These are phyloP conservation scores for Nannochloropsis granulata DNA, from an alignment of 108 stramenopile genomes.

Conservation along the genomic window DNA sequence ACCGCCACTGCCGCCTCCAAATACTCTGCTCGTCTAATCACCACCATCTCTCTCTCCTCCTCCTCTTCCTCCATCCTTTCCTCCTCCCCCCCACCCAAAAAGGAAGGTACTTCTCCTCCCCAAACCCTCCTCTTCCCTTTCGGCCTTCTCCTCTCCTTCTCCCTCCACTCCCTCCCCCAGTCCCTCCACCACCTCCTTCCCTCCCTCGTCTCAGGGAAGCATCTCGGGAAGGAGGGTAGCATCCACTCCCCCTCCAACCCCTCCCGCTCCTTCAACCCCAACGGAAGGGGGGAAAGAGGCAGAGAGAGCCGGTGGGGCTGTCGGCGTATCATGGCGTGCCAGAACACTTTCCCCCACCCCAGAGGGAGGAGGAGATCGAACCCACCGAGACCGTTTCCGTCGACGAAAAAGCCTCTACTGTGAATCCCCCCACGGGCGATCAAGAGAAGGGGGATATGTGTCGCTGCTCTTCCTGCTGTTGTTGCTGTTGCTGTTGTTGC, in stretches of 20 bases:
- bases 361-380: background rate
- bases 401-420: background rate
- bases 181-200: background rate
- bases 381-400: background rate
- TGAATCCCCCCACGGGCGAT: background rate
- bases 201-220: background rate
- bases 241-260: background rate
- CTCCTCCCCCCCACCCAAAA: background rate
- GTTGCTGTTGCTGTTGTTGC: too few relatives aligned
- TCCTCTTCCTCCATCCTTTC: background rate
- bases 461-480: too few relatives aligned
- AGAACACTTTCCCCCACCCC: background rate
- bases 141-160: background rate
- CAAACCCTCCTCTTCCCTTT: background rate
- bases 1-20: background rate
- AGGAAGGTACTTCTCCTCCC: too few relatives aligned
- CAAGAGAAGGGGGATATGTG: background rate
- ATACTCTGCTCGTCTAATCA: background rate
- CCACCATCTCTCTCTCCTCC: background rate
- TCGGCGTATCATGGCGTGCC: background rate
- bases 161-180: background rate
- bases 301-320: background rate
- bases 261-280: background rate
- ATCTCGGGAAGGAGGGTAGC: background rate
- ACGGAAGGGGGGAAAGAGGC: background rate